phyloP scores from a whole-genome alignment of 2,329 filamentous ascomycete genomes.

The Penicillium hesseltinei region DNA sequence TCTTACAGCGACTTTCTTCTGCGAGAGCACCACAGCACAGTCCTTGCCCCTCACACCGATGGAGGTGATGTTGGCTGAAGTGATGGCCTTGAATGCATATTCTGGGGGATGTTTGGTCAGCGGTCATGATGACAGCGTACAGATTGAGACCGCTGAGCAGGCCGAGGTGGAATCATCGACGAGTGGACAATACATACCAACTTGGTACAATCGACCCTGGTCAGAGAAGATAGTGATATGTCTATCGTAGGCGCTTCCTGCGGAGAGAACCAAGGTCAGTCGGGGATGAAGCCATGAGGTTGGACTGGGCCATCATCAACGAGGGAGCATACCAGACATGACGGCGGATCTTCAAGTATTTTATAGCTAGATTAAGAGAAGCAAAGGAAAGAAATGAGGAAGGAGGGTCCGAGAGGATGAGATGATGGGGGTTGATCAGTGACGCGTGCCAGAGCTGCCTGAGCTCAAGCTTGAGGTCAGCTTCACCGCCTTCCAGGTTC shows the following conservation, averaged over 20 bases:
- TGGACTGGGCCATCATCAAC: conserved; percentile 9
- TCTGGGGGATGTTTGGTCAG: conserved; percentile 57
- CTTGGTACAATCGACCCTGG: conserved; percentile 97
- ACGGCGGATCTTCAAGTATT: conserved; percentile 23
- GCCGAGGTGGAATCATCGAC: background rate
- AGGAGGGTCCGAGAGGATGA: conserved; percentile 13
- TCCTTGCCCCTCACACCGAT: conserved; percentile 94
- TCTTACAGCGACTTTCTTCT: conserved; percentile 98
- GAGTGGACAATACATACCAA: conserved; percentile 60
- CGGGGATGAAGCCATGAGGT: conserved; percentile 32
- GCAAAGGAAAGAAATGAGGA: conserved; percentile 3
- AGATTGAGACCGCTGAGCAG: background rate
- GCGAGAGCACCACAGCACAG: conserved; percentile 93
- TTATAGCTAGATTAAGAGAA: conserved; percentile 11
- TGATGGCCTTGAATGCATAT: conserved; percentile 99
- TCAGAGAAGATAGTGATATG: conserved; percentile 99
- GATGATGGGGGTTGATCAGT: conserved; percentile 23
- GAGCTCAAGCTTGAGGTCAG: conserved; percentile 38
- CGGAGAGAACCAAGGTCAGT: conserved; percentile 29
- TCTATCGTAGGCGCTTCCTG: conserved; percentile 87
- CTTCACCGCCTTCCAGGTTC: conserved; percentile 35
- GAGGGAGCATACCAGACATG: conserved; percentile 45
- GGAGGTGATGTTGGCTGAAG: conserved; percentile 97
- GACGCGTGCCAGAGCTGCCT: conserved; percentile 41
- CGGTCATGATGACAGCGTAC: conserved; percentile 19